Conservation (phyloP, 2,329 filamentous ascomycete species). For the Aspergillus sp. region DNA sequence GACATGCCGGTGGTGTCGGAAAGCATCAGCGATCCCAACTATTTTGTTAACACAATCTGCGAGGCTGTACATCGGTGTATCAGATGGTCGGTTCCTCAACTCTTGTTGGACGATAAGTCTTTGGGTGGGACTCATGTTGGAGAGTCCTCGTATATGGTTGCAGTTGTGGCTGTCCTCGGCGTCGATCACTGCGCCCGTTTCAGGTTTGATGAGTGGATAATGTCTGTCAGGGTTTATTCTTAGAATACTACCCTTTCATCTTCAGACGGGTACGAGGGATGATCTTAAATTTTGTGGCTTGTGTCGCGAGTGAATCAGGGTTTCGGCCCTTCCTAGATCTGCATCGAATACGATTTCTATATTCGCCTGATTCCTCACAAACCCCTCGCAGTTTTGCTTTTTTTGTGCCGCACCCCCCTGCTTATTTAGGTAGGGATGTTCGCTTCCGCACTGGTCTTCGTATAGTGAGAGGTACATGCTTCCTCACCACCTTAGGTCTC, state of each 20-base stretch:
- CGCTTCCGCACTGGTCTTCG: too few relatives aligned
- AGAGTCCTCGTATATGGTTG: not conserved
- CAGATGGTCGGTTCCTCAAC: not conserved
- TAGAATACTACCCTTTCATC: not conserved
- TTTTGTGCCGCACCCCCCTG: too few relatives aligned
- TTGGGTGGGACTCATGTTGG: not conserved
- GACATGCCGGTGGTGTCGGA: not conserved
- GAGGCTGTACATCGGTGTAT: not conserved
- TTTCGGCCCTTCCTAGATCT: not conserved
- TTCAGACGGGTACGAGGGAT: not conserved
- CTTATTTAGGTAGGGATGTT: too few relatives aligned
- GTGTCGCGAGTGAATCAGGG: not conserved
- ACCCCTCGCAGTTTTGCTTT: too few relatives aligned
- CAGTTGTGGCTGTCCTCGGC: not conserved
- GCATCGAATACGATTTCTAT: not conserved
- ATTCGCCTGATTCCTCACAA: not conserved
- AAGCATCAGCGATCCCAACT: not conserved
- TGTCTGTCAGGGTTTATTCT: not conserved
- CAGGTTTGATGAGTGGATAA: not conserved
- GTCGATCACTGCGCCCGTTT: not conserved
- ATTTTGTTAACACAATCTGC: not conserved
- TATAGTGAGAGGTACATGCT: too few relatives aligned
- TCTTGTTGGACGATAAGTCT: not conserved
- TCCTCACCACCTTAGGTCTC: too few relatives aligned
- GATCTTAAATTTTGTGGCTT: not conserved